Percentiles rank a stretch among this genome's conserved stretches.
These are phyloP conservation scores for Fraxinus velutina DNA, from an alignment of 305 asterid genomes.

Conservation along the genomic window DNA sequence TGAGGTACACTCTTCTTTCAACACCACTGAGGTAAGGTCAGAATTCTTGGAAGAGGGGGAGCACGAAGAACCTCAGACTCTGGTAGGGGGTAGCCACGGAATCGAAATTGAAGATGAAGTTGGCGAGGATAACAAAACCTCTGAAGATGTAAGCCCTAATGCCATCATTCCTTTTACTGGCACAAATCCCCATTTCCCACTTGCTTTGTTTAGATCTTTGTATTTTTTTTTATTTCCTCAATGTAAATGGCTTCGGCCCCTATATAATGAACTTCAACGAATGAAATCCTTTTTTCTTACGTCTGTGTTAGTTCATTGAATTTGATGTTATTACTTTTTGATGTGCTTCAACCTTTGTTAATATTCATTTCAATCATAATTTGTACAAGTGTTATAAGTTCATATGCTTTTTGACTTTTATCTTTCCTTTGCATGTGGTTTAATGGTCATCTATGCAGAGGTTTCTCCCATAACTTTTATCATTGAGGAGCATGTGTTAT, in stretches of 20 bases:
- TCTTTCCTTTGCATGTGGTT: not conserved
- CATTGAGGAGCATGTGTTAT: not conserved
- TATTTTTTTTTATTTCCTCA: not conserved
- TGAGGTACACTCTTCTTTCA: not conserved
- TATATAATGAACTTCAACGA: not conserved
- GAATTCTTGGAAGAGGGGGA: not conserved
- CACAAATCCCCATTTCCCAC: not conserved
- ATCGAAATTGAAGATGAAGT: not conserved
- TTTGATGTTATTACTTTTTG: not conserved
- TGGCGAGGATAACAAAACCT: not conserved
- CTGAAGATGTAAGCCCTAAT: not conserved
- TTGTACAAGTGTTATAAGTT: not conserved
- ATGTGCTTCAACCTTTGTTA: not conserved
- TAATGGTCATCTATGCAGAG: not conserved
- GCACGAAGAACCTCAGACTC: not conserved
- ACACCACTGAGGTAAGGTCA: not conserved
- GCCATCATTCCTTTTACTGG: not conserved
- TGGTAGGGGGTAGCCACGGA: not conserved
- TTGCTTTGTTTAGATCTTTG: not conserved
- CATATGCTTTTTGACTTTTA: not conserved
- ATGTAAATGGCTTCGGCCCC: not conserved
- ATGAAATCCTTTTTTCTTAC: not conserved
- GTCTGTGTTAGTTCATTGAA: no score
- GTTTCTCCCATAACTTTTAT: not conserved
- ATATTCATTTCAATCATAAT: no score